These are phyloP conservation scores for Suhomyces faveliae DNA, from an alignment of 805 yeast genomes.

Conservation along the genomic window DNA sequence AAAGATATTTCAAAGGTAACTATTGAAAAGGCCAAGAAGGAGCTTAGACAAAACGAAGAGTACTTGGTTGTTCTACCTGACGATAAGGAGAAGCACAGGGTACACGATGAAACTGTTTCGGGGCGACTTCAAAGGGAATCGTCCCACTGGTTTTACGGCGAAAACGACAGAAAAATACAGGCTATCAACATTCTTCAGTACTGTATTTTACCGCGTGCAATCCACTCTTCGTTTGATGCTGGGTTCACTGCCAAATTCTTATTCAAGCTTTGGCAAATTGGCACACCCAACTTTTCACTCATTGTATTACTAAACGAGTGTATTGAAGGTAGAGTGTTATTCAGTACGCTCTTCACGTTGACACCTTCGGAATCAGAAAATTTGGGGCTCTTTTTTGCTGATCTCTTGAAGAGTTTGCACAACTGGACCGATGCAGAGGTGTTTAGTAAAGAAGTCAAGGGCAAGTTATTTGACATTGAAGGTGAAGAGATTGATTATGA, in stretches of 20 bases:
- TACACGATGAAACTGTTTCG: constrained; percentile 32
- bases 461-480: background rate
- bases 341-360: constrained; percentile 61
- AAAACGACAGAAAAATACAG: constrained; percentile 11
- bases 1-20: constrained; percentile 19
- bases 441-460: constrained; percentile 27
- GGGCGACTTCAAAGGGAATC: constrained; percentile 28
- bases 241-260: constrained; percentile 63
- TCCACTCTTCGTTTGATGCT: constrained; percentile 84
- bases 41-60: constrained; percentile 20
- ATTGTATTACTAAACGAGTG: constrained; percentile 44
- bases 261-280: constrained; percentile 44
- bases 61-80: constrained; percentile 28
- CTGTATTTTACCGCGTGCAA: constrained; percentile 73
- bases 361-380: constrained; percentile 81
- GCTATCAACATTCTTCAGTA: constrained; percentile 46
- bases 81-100: constrained; percentile 47
- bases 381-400: constrained; percentile 69
- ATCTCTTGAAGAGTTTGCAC: constrained; percentile 49
- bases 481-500: constrained; percentile 19
- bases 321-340: constrained; percentile 48
- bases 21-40: constrained; percentile 25
- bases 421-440: constrained; percentile 36
- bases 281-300: constrained; percentile 36
- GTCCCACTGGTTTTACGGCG: constrained; percentile 39